phyloP scores from a whole-genome alignment of 176 grass and related monocot species.

The Avena atlantica region DNA sequence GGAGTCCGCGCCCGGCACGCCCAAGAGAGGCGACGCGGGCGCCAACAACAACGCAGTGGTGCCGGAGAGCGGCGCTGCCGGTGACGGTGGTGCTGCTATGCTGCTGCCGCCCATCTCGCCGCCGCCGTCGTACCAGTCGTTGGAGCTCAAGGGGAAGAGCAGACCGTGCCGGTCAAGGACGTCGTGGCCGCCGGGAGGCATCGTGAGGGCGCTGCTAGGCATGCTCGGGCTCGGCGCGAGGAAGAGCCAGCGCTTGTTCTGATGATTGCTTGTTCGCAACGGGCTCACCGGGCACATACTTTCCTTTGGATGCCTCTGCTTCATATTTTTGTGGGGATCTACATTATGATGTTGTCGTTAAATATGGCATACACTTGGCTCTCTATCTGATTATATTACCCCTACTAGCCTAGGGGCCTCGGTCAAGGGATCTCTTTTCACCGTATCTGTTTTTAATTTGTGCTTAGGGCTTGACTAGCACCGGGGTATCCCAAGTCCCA shows the following conservation, averaged over 20 bases:
- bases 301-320: background rate
- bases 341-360: no score
- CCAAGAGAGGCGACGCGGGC: conserved; percentile 29
- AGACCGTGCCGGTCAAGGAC: conserved; percentile 20
- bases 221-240: conserved; percentile 20
- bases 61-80: background rate
- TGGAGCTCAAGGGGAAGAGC: background rate
- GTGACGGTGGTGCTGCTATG: background rate
- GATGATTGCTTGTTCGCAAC: background rate
- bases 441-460: no score
- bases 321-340: no score
- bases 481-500: no score
- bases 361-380: no score
- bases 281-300: background rate
- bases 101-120: conserved; percentile 38
- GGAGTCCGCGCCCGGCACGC: conserved; percentile 60
- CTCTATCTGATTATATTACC: no score
- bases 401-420: no score
- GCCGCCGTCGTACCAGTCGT: conserved; percentile 40
- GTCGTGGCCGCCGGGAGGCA: conserved; percentile 1
- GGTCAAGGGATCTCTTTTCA: no score
- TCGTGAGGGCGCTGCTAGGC: conserved; percentile 35
- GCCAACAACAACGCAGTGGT: background rate
- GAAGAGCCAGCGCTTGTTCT: background rate
- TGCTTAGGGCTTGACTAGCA: no score